These are phyloP conservation scores for Marchantia paleacea DNA, from an alignment of 225 moss, liverwort and hornwort species.

Conservation along the genomic window DNA sequence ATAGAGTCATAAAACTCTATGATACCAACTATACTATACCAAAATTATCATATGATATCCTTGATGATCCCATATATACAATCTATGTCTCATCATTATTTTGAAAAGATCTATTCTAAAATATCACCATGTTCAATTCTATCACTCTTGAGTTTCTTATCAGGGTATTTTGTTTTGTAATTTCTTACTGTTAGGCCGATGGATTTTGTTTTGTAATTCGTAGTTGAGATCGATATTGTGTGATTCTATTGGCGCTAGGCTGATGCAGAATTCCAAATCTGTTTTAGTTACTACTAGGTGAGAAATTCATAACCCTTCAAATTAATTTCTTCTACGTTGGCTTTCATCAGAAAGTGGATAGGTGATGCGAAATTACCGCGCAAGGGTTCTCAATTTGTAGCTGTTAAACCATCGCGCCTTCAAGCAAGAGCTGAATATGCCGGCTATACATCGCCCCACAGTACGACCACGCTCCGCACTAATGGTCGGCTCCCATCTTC, in stretches of 20 bases:
- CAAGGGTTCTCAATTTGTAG: neutral
- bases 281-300: neutral
- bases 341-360: conserved; percentile 34
- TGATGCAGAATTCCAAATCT: neutral
- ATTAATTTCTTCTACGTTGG: neutral
- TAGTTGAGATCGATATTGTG: neutral
- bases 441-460: conserved; percentile 27
- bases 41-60: too few relatives aligned
- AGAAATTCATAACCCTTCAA: neutral
- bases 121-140: neutral
- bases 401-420: conserved; percentile 6
- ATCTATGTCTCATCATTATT: too few relatives aligned
- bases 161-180: too few relatives aligned
- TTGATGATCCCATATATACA: too few relatives aligned
- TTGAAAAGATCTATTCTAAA: neutral
- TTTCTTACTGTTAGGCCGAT: neutral
- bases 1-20: too few relatives aligned
- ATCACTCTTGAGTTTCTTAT: neutral
- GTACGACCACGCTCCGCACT: conserved; percentile 21
- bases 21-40: too few relatives aligned
- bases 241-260: too few relatives aligned
- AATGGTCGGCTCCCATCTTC: conserved; percentile 10
- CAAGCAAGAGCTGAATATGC: conserved; percentile 16
- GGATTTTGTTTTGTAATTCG: neutral
- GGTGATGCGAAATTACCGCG: conserved; percentile 13